Evolutionary conservation across 768 basidiomycete genomes (phyloP), one percentile per base, ranked within the genome.

Genomic region (Tricholoma bakamatsutake): DNA sequence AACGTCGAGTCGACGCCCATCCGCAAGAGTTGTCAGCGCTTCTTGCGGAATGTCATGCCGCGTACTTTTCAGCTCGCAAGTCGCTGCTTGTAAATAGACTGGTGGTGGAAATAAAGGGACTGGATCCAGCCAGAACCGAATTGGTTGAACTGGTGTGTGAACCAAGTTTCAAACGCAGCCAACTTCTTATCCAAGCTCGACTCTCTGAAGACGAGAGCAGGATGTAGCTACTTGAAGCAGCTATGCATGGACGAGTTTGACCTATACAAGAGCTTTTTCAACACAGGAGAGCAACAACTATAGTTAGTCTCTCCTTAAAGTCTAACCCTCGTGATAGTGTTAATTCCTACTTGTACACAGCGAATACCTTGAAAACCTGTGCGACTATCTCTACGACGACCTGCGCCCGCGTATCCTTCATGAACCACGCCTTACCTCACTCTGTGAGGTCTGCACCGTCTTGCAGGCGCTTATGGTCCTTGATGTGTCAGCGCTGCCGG

Each of bases 381-480:
- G 94, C 61, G 96, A 98, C 70, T 82, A 93, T 62, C 83, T 99
- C 33, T 97, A 95, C 66, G 97, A 98, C 67, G 93, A 95, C 60
- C 82, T 99, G 1, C 88, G 96, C 1, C 97, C 96, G 5, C 85
- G 95, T 4, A 98, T 99, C 59, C 79, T 98, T 2, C 95, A 98
- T 62, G 96, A 98, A 65, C 86, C 88, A 0, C 84, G 88, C 4
- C 81, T 99, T 46, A 87, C 87, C 1, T 85, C 85, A 0, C 82
- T 99, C 1, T 95, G 94, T 66, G 90, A 95, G 67, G 92, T 98
- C 24, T 99, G 96, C 76, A 98, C 93, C 0, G 92, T 99, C 17
- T 77, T 99, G 2, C 91, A 95, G 66, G 96, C 95, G 0, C 77
- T 98, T 40, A 98, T 98, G 93, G 90, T 98, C 3, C 83, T 94